Evolutionary conservation across 495 filamentous ascomycete species (phyloP).

Genomic region (Tuber aestivum): DNA sequence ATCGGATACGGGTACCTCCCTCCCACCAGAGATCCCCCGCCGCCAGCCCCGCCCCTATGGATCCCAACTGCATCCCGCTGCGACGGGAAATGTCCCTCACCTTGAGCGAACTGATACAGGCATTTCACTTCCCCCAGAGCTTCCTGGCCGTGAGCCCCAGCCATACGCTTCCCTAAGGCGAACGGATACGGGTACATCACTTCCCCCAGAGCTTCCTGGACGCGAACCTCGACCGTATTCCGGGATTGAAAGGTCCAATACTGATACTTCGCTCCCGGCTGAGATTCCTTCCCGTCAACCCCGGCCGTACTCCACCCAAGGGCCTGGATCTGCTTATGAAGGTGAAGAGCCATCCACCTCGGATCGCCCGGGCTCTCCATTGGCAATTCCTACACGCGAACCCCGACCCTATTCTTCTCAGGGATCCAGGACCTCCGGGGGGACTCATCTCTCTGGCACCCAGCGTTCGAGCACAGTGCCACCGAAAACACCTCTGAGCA

Average conservation of each 20-base stretch:
- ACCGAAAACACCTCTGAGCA: background rate
- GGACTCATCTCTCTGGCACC: background rate
- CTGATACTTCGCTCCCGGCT: background rate
- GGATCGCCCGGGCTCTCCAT: background rate
- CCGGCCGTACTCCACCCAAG: background rate
- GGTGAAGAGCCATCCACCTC: background rate
- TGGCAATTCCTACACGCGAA: background rate
- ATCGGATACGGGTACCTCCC: background rate
- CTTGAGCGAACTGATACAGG: background rate
- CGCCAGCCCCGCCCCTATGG: conserved; percentile 1
- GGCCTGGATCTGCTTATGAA: background rate
- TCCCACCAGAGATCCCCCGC: background rate
- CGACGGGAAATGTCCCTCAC: background rate
- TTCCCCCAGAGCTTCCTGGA: background rate
- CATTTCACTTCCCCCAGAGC: background rate
- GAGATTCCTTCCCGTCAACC: background rate
- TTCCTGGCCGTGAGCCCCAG: background rate
- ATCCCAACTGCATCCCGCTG: background rate
- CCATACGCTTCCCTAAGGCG: background rate
- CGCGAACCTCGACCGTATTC: conserved; percentile 1
- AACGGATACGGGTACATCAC: background rate
- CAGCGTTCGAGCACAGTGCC: background rate
- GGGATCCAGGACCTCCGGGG: background rate
- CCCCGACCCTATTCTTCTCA: background rate
- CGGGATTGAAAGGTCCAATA: background rate